Base-by-base conservation (phyloP, 148 eudicot genomes). In the Persicaria maculosa region DNA sequence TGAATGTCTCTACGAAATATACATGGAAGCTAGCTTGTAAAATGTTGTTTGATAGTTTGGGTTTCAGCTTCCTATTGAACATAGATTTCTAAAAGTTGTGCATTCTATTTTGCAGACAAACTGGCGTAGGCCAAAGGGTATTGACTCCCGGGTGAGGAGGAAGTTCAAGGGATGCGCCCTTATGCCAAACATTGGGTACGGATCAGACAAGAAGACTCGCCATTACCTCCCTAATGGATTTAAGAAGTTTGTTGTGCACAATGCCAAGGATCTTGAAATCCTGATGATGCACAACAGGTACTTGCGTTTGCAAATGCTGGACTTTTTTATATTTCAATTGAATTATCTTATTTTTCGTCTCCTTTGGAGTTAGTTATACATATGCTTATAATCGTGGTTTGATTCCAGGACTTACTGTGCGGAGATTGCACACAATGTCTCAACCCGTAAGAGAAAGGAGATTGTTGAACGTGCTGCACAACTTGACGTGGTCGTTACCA, bases 61-160 rank as follows among this genome's bases (percentile, higher is more conserved):
- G 16, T 12, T 50, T 50, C 4, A 19, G 2, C 17, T 40, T 9
- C 40, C 19, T 57, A 22, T 6, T 57, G 11, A 7, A 17, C 31
- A 5, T 70, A 44, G 10, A 20, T 46, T 11, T 71, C 22, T 71
- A 8, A 20, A 2, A 17, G 40, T 1, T 12, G 15, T 1, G 16
- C 19, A 5, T 50, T 16, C 12, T 22, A n/a, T 4, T 45, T 4
- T 74, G 43, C 84, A 83, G 90, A 40, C 81, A 45, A 87, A 44
- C 82, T 87, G 90, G 90, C 90, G 90, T 52, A 80, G 87, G 62
- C 90, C 90, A 1, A 84, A 87, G 86, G 86, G 85, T 83, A 87
- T 87, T 76, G 90, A 87, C 31, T 87, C 90, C 3, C 48, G 86
- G 3, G 87, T 87, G 17, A 83, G 88, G 76, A 84, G 90, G 20